Evolutionary conservation across 2,329 filamentous ascomycete species (phyloP), one percentile per base, ranked within the genome.

Genomic region (Colletotrichum graminicola): DNA sequence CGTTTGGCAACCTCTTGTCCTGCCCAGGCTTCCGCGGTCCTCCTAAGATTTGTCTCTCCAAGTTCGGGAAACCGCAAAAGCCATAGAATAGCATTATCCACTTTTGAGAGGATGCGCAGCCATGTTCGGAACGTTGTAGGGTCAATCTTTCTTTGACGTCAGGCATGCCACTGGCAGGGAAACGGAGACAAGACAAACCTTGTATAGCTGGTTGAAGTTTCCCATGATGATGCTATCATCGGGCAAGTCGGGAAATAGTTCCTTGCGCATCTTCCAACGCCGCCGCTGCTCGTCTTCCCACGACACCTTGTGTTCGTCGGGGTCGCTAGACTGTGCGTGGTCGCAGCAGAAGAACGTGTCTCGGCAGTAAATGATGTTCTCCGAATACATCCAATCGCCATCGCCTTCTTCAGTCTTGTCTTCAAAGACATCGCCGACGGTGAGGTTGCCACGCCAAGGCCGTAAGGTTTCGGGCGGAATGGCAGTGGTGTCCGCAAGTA

Each of bases 291-390:
- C 95, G 66, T 94, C 90, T 67, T 92, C 89, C 96, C 96, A 99
- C 3, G 89, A 90, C 54, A 95, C 81, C 23, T 85, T 85, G 54
- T 85, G 87, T 73, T 94, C 93, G 71, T 87, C 83, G 0, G 88
- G 86, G 76, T 95, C 93, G 23, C 94, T 94, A 67, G 95, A 98
- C 80, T 98, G 95, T 60, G 93, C 90, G 80, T 99, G 96, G 75
- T 99, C 96, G 78, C 96, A 98, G 79, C 96, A 99, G 84, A 99
- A 99, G 83, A 99, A 99, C 0, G 95, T 98, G 76, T 98, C 93
- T 10, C 92, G 90, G 65, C 94, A 97, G 80, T 95, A 99, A 64
- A 99, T 93, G 73, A 99, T 93, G 78, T 98, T 99, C 81, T 99
- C 96, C 2, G 93, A 94, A 78, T 99, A 99, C 45, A 99, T 90